phyloP scores from a whole-genome alignment of 2,329 filamentous ascomycete genomes.

The Talaromyces sp. region DNA sequence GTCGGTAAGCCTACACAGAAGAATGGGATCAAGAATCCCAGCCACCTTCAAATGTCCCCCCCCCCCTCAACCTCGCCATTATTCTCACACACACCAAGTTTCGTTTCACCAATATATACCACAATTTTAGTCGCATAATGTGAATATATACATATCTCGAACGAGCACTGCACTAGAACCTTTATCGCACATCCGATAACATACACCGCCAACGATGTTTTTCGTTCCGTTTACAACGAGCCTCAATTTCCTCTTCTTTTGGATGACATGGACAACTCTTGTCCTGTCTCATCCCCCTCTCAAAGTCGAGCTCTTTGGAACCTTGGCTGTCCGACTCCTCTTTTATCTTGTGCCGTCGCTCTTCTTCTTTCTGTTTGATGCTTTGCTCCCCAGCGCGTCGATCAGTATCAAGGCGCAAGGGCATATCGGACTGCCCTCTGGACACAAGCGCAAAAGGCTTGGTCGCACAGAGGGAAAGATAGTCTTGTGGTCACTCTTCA shows the following conservation, averaged over 20 bases:
- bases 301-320: conserved; percentile 68
- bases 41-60: neutral
- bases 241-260: conserved; percentile 82
- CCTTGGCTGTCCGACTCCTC: conserved; percentile 60
- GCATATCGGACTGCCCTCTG: conserved; percentile 43
- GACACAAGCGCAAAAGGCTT: conserved; percentile 30
- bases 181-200: neutral
- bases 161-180: neutral
- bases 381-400: conserved; percentile 62
- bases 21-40: neutral
- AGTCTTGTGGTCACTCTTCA: conserved; percentile 50
- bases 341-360: conserved; percentile 71
- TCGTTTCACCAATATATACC: neutral
- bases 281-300: conserved; percentile 71
- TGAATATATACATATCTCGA: neutral
- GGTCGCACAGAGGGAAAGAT: conserved; percentile 45
- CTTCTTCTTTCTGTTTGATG: conserved; percentile 68
- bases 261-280: conserved; percentile 82
- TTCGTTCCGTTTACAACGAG: conserved; percentile 69
- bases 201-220: neutral
- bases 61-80: neutral
- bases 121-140: neutral
- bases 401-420: conserved; percentile 65
- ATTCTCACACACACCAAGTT: neutral
- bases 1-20: neutral